A percentile compares a stretch with the other conserved stretches of the same genome.
phyloP scores from a whole-genome alignment of 2,329 filamentous ascomycete species.

The Aspergillus novoparasiticus region DNA sequence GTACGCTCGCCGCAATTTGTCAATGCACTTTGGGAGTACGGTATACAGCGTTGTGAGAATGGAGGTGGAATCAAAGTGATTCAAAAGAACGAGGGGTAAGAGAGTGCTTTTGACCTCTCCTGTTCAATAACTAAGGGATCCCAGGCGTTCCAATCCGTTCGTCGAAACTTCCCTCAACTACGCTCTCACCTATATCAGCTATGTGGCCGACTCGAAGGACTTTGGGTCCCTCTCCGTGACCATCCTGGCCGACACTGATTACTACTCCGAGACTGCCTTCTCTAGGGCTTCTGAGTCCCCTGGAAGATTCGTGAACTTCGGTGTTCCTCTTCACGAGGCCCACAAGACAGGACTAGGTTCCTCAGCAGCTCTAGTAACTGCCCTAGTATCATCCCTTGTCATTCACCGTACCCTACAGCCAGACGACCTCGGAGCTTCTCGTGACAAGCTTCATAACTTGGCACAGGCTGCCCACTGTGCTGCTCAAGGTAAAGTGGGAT shows the following conservation, averaged over 20 bases:
- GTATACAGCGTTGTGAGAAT: constrained; percentile 68
- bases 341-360: constrained; percentile 97
- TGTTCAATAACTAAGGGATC: constrained; percentile 16
- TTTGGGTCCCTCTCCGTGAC: constrained; percentile 73
- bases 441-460: constrained; percentile 79
- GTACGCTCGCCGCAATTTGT: constrained; percentile 91
- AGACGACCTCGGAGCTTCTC: constrained; percentile 52
- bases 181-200: constrained; percentile 75
- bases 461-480: constrained; percentile 92
- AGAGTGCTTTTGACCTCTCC: neutral
- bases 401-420: constrained; percentile 48
- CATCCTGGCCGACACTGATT: constrained; percentile 92
- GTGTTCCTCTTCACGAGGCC: constrained; percentile 71
- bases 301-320: constrained; percentile 73
- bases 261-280: constrained; percentile 76
- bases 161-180: constrained; percentile 90
- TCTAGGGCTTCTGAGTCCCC: constrained; percentile 35
- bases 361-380: constrained; percentile 89
- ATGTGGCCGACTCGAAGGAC: constrained; percentile 53
- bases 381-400: constrained; percentile 63
- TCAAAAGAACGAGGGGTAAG: constrained; percentile 55
- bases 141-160: constrained; percentile 73
- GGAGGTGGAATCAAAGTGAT: constrained; percentile 80
- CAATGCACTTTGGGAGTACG: constrained; percentile 85
- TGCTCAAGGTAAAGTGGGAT: constrained; percentile 94